Conservation (phyloP, 331 rosid species). For the Erythrophleum ivorense region DNA sequence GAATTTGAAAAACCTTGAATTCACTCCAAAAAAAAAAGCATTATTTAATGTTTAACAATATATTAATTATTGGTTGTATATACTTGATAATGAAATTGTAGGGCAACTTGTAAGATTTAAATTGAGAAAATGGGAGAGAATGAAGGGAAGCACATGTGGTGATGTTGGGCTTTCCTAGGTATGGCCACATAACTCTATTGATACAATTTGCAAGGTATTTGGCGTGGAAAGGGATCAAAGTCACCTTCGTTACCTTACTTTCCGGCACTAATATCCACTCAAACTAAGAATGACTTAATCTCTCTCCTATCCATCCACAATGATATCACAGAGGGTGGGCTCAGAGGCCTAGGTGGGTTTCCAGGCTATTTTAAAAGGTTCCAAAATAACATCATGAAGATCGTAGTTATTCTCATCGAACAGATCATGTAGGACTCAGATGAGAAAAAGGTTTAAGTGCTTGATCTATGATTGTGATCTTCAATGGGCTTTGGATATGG, state of each 20-base stretch:
- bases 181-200: background rate
- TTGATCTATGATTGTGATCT: background rate
- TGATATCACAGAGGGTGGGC: background rate
- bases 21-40: no score
- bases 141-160: background rate
- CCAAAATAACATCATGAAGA: background rate
- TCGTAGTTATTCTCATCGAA: background rate
- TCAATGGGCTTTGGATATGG: background rate
- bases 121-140: background rate
- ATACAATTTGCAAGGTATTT: background rate
- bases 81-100: background rate
- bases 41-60: no score
- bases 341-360: background rate
- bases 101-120: background rate
- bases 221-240: background rate
- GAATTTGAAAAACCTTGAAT: no score
- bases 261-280: background rate
- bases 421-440: background rate
- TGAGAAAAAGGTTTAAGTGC: background rate
- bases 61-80: no score
- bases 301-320: background rate
- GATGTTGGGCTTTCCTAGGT: background rate
- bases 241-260: background rate
- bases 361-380: background rate
- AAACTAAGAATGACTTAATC: background rate